Conservation (phyloP, 2,329 filamentous ascomycete genomes). For the Epichloe uncinata region DNA sequence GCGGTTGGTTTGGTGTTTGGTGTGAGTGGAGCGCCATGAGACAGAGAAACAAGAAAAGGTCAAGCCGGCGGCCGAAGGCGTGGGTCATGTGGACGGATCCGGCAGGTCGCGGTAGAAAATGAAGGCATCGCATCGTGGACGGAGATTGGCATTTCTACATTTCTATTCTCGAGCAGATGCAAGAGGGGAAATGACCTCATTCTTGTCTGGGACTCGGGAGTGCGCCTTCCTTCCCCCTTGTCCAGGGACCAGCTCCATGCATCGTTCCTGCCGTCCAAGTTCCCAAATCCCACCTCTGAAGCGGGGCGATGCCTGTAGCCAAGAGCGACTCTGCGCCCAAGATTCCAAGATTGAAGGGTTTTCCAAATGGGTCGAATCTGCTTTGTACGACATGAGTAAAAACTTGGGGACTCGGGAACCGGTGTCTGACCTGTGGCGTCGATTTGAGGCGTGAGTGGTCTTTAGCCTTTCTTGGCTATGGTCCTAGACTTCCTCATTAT, state of each 20-base stretch:
- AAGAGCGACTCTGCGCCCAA: no score
- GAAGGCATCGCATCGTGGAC: no score
- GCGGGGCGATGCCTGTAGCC: background rate
- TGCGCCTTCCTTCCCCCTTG: background rate
- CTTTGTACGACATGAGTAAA: no score
- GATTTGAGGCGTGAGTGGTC: no score
- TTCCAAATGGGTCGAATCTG: no score
- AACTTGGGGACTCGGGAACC: no score
- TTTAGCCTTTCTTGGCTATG: no score
- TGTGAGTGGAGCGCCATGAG: background rate
- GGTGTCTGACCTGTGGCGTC: no score
- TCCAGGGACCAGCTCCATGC: background rate
- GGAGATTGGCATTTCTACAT: background rate
- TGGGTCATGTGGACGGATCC: constrained; percentile 5
- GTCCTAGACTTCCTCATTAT: no score
- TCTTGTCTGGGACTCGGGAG: background rate
- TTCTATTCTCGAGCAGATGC: no score
- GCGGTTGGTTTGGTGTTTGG: constrained; percentile 1
- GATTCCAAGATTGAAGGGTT: no score
- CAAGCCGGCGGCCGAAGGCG: background rate
- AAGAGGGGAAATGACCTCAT: no score
- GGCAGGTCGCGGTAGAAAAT: constrained; percentile 6
- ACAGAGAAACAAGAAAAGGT: background rate
- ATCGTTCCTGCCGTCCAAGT: background rate
- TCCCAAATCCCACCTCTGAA: background rate